These are phyloP conservation scores for Psilocybe sp. DNA, from an alignment of 768 basidiomycete genomes.

Conservation along the genomic window DNA sequence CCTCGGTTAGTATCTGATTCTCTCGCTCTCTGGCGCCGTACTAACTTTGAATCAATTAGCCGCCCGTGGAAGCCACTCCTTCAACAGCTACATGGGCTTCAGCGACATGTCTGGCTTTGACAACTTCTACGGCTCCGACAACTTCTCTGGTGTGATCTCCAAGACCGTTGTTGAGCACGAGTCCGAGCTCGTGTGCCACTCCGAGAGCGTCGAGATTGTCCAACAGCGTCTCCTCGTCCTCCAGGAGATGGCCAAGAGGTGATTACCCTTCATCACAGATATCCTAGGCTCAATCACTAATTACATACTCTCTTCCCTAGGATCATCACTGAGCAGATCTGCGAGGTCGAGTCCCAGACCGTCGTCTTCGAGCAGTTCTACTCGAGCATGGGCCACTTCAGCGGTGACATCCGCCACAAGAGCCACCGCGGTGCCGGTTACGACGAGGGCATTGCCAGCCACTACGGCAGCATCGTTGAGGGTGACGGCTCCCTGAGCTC, in stretches of 20 bases:
- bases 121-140: slow-evolving; percentile 34
- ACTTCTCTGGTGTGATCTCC: slow-evolving; percentile 29
- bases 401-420: slow-evolving; percentile 26
- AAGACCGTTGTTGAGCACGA: slow-evolving; percentile 22
- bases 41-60: background rate
- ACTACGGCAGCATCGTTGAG: slow-evolving; percentile 25
- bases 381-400: slow-evolving; percentile 25
- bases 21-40: background rate
- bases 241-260: slow-evolving; percentile 34
- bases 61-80: slow-evolving; percentile 15
- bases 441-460: slow-evolving; percentile 27
- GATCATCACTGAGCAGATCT: slow-evolving; percentile 29
- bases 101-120: slow-evolving; percentile 30
- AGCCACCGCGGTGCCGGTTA: slow-evolving; percentile 30
- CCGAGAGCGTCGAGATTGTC: slow-evolving; percentile 24
- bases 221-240: slow-evolving; percentile 32
- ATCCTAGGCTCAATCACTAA: background rate
- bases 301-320: slow-evolving; percentile 6
- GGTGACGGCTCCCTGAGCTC: slow-evolving; percentile 26
- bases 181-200: slow-evolving; percentile 26
- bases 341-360: slow-evolving; percentile 35
- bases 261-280: background rate
- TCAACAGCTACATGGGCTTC: slow-evolving; percentile 34
- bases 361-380: slow-evolving; percentile 34
- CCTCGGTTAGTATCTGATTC: background rate